Base-by-base conservation (phyloP, 2,329 filamentous ascomycete species). In the Boeremia exigua region DNA sequence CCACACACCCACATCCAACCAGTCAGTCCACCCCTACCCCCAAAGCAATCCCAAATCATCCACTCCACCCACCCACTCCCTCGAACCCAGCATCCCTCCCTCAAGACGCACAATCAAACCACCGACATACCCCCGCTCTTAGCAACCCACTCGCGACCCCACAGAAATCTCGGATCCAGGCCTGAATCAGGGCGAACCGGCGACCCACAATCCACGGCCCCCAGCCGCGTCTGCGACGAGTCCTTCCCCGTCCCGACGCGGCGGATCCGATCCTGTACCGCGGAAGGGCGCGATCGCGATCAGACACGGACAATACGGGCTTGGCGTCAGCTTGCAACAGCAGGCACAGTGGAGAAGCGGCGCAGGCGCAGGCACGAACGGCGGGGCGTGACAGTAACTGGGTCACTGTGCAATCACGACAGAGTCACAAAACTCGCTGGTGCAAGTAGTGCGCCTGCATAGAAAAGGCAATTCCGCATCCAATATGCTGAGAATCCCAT, bases 251-350 rank as follows among this genome's bases (percentile, higher is more conserved):
- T 48, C 40, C 50, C 44, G 30, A 27, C 3, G 6, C 4, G 6
- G 6, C n/a, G 50, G 50, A 14, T 40, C 43, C 44, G 50, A 54
- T 54, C 25, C 37, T 54, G 44, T 48, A 54, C 23, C 34, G 47
- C 12, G 15, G 14, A 27, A 43, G 44, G 48, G 48, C 48, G 14
- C 23, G 43, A 47, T 53, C 43, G 29, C 32, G 42, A 52, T 52
- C 14, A 19, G 11, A 17, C 1, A 11, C 10, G 32, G 7, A 17
- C 17, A 33, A 34, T 40, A 19, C 33, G n/a, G 42, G 49, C 40
- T 52, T 51, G 48, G 48, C 48, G 32, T 44, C 36, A 44, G 48
- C 48, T 9, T 37, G 14, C 19, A n/a, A 14, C 2, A 15, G 15
- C 15, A 15, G n/a, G 19, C 12, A 11, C 12, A 9, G 36, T 29